Percentiles rank a stretch among this genome's conserved stretches.
Evolutionary conservation across 2,329 filamentous ascomycete species (phyloP).

Genomic region (Fusarium xyrophilum): DNA sequence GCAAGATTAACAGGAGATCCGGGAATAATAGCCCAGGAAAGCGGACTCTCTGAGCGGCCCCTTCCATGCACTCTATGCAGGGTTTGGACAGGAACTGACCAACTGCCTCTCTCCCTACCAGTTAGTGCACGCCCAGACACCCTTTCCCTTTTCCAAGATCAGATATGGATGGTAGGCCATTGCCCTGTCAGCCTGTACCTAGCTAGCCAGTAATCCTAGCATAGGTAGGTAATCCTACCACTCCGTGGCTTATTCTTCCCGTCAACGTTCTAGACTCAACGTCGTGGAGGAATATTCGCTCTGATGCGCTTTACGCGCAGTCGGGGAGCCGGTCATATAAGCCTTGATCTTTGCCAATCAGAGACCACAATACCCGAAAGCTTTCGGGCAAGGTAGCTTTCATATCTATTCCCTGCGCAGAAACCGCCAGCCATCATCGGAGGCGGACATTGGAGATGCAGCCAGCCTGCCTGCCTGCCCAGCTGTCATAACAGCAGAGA

Average conservation of each 20-base stretch:
- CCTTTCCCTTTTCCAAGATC: neutral
- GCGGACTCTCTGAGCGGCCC: slow-evolving; percentile 16
- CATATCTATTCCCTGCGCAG: neutral
- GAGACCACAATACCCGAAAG: slow-evolving; percentile 6
- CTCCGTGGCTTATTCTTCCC: neutral
- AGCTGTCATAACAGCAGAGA: neutral
- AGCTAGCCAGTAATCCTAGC: neutral
- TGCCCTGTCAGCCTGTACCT: neutral
- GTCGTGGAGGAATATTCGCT: slow-evolving; percentile 5
- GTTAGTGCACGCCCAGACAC: slow-evolving; percentile 6
- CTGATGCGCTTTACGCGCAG: slow-evolving; percentile 4
- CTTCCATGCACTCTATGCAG: slow-evolving; percentile 17
- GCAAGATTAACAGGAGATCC: slow-evolving; percentile 5
- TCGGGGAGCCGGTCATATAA: slow-evolving; percentile 6
- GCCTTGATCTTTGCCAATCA: neutral
- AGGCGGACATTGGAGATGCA: slow-evolving; percentile 3
- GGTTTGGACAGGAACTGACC: slow-evolving; percentile 20
- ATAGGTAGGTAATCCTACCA: neutral
- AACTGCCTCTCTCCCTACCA: neutral
- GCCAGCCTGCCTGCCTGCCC: neutral
- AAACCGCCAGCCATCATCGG: neutral
- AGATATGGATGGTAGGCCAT: neutral
- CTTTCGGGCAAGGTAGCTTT: neutral
- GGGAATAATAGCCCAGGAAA: slow-evolving; percentile 30
- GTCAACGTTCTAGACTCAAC: slow-evolving; percentile 35